Evolutionary conservation across 345 rosid genomes (phyloP), one percentile per base, ranked within the genome.

Genomic region (Brassica carinata): DNA sequence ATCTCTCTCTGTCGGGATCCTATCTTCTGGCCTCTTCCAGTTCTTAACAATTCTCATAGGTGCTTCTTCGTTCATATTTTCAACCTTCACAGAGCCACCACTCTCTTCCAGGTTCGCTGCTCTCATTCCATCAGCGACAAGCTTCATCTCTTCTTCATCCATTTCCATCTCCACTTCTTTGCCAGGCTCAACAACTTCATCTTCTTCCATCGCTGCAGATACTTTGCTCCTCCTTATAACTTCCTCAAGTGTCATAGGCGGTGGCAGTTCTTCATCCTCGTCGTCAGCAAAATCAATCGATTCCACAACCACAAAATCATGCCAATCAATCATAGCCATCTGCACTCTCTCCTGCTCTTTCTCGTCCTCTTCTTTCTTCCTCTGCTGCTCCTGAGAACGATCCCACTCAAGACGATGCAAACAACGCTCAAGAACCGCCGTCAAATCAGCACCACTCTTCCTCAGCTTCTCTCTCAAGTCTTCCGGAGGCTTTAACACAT

Each of bases 301-400:
- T 77, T 93, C 97, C 4, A 93, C 98, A 78, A 86, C 97, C 64
- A 84, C 97, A 81, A 93, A 93, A 83, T 91, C 97, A 87, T 91
- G 97, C 97, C 98, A 93, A 80, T 91, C 98, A 76, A 93, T 93
- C 97, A 90, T 88, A 34, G 92, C 93, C 98, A 93, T 91, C 79
- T 89, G 98, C 65, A 88, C 74, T 74, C 98, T 85, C 87, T 93
- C 98, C 82, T 82, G 94, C 85, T 93, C 96, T 64, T 91, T 84
- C 84, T 91, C 98, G 67, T 93, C 97, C 80, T 91, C 98, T 45
- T 92, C 94, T 74, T 86, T 89, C 86, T 91, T 95, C 78, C 92
- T 89, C 4, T 90, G 90, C 85, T 93, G 93, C 88, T 91, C 97
- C 83, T 91, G 93, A 0, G 90, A 89, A 5, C 83, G 90, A 62